Percentiles rank a stretch among this genome's conserved stretches.
These are phyloP conservation scores for Botrytis aclada DNA, from an alignment of 2,329 filamentous ascomycete species.

Conservation along the genomic window DNA sequence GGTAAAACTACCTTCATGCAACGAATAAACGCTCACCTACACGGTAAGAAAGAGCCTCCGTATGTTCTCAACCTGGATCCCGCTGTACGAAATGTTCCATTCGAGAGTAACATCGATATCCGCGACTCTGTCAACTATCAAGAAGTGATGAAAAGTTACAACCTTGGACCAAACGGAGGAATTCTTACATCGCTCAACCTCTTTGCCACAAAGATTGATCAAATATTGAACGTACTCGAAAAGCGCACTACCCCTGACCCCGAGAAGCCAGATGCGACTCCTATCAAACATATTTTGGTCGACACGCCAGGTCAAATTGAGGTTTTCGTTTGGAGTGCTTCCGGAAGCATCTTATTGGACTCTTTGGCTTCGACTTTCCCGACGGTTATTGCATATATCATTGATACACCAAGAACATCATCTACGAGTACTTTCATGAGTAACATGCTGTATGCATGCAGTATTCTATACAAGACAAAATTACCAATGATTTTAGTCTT, in stretches of 20 bases:
- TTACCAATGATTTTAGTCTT: slow-evolving; percentile 98
- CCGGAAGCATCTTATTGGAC: slow-evolving; percentile 88
- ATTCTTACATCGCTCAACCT: slow-evolving; percentile 95
- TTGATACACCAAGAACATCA: slow-evolving; percentile 90
- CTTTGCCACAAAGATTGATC: slow-evolving; percentile 97
- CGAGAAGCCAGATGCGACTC: slow-evolving; percentile 56
- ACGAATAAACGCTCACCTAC: slow-evolving; percentile 89
- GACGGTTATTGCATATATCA: slow-evolving; percentile 94
- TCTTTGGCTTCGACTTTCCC: slow-evolving; percentile 91
- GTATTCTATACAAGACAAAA: slow-evolving; percentile 97
- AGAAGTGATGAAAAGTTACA: slow-evolving; percentile 99
- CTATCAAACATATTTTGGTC: slow-evolving; percentile 80
- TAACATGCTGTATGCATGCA: slow-evolving; percentile 99
- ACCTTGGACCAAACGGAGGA: slow-evolving; percentile 92
- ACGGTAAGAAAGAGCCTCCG: slow-evolving; percentile 73
- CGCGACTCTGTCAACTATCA: slow-evolving; percentile 99
- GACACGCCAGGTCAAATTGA: slow-evolving; percentile 98
- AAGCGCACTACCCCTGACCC: slow-evolving; percentile 72
- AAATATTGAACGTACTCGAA: slow-evolving; percentile 84
- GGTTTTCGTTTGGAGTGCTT: slow-evolving; percentile 97
- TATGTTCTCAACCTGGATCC: slow-evolving; percentile 98
- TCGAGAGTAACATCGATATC: slow-evolving; percentile 97
- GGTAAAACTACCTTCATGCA: slow-evolving; percentile 99
- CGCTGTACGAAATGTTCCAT: slow-evolving; percentile 87
- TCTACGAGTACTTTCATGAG: slow-evolving; percentile 98